phyloP scores from a whole-genome alignment of 768 basidiomycete genomes.

The Brasilioporus rufonigricans region DNA sequence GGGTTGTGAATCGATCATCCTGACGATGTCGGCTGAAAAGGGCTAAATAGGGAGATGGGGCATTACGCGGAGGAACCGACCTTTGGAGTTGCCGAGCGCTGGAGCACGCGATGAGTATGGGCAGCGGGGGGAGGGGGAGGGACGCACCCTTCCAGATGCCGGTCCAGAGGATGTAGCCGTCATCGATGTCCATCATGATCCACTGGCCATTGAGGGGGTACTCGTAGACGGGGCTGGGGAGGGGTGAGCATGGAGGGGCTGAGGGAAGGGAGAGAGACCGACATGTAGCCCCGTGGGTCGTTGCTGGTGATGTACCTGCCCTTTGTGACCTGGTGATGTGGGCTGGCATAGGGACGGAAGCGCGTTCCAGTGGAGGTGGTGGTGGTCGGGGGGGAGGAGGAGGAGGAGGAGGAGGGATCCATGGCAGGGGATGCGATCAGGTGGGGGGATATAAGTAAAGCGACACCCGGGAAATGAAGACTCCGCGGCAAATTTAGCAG shows the following conservation, averaged over 20 bases:
- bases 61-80: slow-evolving; percentile 36
- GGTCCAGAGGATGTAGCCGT: slow-evolving; percentile 90
- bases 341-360: slow-evolving; percentile 69
- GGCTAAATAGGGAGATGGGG: slow-evolving; percentile 15
- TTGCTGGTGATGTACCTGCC: slow-evolving; percentile 89
- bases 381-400: too few species aligned
- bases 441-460: slow-evolving; percentile 22
- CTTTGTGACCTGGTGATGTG: slow-evolving; percentile 79
- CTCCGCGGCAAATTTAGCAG: slow-evolving; percentile 33
- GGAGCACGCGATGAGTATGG: slow-evolving; percentile 13
- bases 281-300: slow-evolving; percentile 89
- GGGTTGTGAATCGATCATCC: slow-evolving; percentile 90
- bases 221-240: slow-evolving; percentile 76
- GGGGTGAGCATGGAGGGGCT: slow-evolving; percentile 1
- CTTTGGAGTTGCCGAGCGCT: slow-evolving; percentile 90
- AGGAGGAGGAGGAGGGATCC: slow-evolving; percentile 42
- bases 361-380: slow-evolving; percentile 32
- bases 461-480: slow-evolving; percentile 22
- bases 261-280: slow-evolving; percentile 24
- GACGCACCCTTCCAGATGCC: slow-evolving; percentile 88
- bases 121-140: not conserved
- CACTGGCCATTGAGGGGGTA: slow-evolving; percentile 87
- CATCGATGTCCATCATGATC: slow-evolving; percentile 96
- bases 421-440: slow-evolving; percentile 27
- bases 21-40: slow-evolving; percentile 79